Conservation (phyloP, 2,329 filamentous ascomycete species). For the Ophiostoma sp. region DNA sequence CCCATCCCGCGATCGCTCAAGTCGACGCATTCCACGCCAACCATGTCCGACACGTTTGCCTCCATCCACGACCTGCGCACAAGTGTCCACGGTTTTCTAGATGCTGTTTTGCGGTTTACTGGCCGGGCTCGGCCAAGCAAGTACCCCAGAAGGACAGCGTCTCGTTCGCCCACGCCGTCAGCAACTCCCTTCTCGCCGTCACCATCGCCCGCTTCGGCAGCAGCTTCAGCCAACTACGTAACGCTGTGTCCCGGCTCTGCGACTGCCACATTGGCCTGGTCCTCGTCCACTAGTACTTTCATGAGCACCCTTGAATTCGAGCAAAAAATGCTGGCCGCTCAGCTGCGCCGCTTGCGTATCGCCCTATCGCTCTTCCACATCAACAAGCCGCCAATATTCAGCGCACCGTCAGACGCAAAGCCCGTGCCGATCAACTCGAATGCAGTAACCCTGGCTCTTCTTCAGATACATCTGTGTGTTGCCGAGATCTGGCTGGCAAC, state of each 20-base stretch:
- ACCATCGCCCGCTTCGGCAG: background rate
- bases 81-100: background rate
- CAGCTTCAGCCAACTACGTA: background rate
- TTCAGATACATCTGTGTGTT: background rate
- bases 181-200: background rate
- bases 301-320: background rate
- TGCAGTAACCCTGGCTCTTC: background rate
- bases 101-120: background rate
- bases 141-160: background rate
- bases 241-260: background rate
- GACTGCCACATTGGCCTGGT: background rate
- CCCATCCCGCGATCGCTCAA: background rate
- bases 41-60: background rate
- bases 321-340: background rate
- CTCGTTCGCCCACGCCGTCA: background rate
- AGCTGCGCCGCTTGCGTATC: background rate
- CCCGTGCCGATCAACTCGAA: background rate
- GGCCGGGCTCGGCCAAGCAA: background rate
- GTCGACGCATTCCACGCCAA: background rate
- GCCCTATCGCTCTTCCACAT: background rate
- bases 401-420: background rate
- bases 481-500: background rate
- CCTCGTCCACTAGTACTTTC: background rate
- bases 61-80: background rate
- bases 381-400: background rate